Conservation (phyloP, 352 stramenopile species). For the Globisporangium recalcitrans region DNA sequence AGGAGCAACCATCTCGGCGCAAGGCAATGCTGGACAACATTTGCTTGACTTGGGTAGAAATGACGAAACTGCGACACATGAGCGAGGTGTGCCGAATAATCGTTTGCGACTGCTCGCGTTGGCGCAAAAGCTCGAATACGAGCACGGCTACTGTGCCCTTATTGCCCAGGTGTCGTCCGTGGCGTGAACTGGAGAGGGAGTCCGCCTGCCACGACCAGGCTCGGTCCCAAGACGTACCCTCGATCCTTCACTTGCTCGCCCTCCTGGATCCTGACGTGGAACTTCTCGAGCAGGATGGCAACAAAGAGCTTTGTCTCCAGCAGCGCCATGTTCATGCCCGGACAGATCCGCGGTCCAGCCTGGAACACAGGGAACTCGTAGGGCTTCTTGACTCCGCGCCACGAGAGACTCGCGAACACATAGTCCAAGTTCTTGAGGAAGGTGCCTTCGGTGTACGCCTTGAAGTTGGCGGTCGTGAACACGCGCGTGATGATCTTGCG, state of each 20-base stretch:
- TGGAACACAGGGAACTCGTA: constrained; percentile 76
- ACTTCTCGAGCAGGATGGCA: constrained; percentile 32
- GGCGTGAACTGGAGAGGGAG: constrained; percentile 43
- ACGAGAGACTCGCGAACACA: no score
- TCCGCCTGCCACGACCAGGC: constrained; percentile 41
- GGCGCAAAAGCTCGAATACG: no score
- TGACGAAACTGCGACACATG: no score
- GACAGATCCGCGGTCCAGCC: constrained; percentile 51
- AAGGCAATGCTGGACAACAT: no score
- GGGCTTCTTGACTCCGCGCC: constrained; percentile 40
- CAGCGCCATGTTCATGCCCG: constrained; percentile 71
- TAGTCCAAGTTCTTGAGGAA: constrained; percentile 5
- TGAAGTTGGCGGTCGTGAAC: constrained; percentile 26
- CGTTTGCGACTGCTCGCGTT: no score
- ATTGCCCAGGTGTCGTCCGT: no score
- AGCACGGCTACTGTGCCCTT: no score
- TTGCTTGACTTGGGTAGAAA: no score
- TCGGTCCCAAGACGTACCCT: constrained; percentile 38
- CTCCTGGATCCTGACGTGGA: constrained; percentile 37
- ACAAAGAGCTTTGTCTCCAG: constrained; percentile 59
- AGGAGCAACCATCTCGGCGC: no score
- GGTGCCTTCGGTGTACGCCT: neutral
- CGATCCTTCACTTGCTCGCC: constrained; percentile 20
- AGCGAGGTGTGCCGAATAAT: no score
- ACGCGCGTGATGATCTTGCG: constrained; percentile 56